These are phyloP conservation scores for Termitomyces sp. DNA, from an alignment of 768 basidiomycete genomes.

Conservation along the genomic window DNA sequence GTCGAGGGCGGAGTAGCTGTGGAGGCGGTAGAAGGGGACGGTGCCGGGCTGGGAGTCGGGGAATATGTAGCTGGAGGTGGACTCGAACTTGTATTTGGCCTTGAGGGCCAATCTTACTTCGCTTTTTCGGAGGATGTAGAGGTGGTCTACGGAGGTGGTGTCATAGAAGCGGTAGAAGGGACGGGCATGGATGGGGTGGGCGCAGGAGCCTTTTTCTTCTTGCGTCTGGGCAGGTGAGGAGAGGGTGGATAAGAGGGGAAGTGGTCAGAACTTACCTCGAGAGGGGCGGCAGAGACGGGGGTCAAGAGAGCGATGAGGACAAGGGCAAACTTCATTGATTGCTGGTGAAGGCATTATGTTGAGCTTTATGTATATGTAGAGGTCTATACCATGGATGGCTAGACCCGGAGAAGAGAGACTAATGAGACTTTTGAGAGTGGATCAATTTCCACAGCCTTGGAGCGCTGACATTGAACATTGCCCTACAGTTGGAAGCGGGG, in stretches of 20 bases:
- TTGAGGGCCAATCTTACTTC: background rate
- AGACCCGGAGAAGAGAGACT: too few species aligned
- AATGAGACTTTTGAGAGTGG: too few species aligned
- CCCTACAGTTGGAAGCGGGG: too few species aligned
- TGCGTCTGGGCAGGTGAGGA: too few species aligned
- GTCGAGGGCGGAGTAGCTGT: slow-evolving; percentile 7
- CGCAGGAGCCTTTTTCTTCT: background rate
- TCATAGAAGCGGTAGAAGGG: slow-evolving; percentile 8
- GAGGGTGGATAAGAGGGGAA: too few species aligned
- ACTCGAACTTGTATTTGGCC: slow-evolving; percentile 9
- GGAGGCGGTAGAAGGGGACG: slow-evolving; percentile 17
- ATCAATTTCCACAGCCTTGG: too few species aligned
- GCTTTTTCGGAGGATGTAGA: slow-evolving; percentile 4
- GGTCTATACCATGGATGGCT: too few species aligned
- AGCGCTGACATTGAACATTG: too few species aligned
- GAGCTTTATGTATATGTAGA: too few species aligned
- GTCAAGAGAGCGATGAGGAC: background rate
- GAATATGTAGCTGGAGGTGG: slow-evolving; percentile 11
- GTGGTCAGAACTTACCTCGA: background rate
- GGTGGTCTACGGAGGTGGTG: background rate
- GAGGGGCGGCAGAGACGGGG: background rate
- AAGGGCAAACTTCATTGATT: background rate
- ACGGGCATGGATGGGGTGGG: background rate
- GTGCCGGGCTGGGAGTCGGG: slow-evolving; percentile 3
- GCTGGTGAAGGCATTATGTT: too few species aligned